These are phyloP conservation scores for Trichoderma reesei DNA, from an alignment of 495 filamentous ascomycete species.

Conservation along the genomic window DNA sequence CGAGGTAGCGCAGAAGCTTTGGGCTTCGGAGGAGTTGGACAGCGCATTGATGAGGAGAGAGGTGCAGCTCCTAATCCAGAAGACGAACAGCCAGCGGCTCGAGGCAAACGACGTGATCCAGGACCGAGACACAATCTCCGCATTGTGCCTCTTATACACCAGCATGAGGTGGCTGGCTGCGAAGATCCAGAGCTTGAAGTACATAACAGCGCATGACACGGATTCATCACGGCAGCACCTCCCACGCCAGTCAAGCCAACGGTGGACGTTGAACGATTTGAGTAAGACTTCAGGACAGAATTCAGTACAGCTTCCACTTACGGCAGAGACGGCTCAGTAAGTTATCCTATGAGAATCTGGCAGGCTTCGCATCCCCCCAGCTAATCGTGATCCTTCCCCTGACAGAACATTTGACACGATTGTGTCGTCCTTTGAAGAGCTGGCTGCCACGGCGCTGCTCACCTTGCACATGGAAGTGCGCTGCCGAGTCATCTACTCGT, in stretches of 20 bases:
- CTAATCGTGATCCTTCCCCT: not conserved
- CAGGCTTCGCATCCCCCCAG: not conserved
- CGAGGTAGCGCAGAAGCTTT: slow-evolving; percentile 54
- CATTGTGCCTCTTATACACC: slow-evolving; percentile 80
- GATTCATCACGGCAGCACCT: slow-evolving; percentile 40
- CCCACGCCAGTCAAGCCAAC: slow-evolving; percentile 44
- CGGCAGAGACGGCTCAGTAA: slow-evolving; percentile 67
- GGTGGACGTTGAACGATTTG: slow-evolving; percentile 70
- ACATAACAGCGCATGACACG: slow-evolving; percentile 51
- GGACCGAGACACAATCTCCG: slow-evolving; percentile 74
- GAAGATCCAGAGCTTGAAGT: slow-evolving; percentile 64
- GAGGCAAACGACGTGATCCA: slow-evolving; percentile 74
- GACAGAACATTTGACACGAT: slow-evolving; percentile 75
- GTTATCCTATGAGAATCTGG: slow-evolving; percentile 15
- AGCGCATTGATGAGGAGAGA: slow-evolving; percentile 49
- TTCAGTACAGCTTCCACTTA: slow-evolving; percentile 81
- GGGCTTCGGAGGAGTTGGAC: slow-evolving; percentile 40
- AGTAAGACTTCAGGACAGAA: slow-evolving; percentile 36
- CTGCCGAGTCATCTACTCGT: slow-evolving; percentile 64
- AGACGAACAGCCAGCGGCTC: slow-evolving; percentile 53
- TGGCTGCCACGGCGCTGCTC: slow-evolving; percentile 65
- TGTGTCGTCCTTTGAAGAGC: slow-evolving; percentile 63
- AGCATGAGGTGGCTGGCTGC: slow-evolving; percentile 97
- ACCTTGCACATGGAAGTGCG: slow-evolving; percentile 83
- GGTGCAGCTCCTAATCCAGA: slow-evolving; percentile 53